Evolutionary conservation across 2,329 filamentous ascomycete genomes (phyloP).

Genomic region (Talaromyces atroroseus): DNA sequence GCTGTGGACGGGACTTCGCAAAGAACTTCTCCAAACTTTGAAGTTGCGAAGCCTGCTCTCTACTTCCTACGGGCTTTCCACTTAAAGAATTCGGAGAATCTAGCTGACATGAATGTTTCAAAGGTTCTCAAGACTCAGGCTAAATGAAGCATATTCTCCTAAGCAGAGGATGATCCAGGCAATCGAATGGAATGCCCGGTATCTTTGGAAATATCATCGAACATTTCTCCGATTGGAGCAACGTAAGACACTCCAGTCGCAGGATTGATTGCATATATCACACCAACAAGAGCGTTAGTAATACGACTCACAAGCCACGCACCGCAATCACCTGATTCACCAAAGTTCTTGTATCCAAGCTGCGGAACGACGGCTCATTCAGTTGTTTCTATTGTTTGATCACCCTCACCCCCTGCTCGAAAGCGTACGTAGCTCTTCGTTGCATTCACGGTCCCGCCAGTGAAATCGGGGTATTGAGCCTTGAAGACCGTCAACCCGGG

Average conservation of each 20-base stretch:
- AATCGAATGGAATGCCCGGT: not conserved
- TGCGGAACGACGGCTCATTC: slow-evolving; percentile 2
- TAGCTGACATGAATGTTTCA: too few relatives aligned
- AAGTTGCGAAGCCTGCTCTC: too few relatives aligned
- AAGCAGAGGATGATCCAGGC: not conserved
- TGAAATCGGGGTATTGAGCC: not conserved
- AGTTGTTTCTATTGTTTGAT: not conserved
- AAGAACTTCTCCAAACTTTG: too few relatives aligned
- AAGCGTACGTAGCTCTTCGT: slow-evolving; percentile 9
- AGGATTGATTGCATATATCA: not conserved
- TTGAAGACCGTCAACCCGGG: slow-evolving; percentile 1
- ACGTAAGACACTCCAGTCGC: slow-evolving; percentile 2
- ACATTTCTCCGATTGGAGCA: not conserved
- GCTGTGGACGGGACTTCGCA: too few relatives aligned
- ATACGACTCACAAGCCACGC: slow-evolving; percentile 3
- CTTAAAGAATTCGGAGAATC: too few relatives aligned
- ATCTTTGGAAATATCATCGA: slow-evolving; percentile 1
- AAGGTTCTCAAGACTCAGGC: too few relatives aligned
- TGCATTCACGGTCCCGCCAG: not conserved
- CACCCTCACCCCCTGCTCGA: not conserved
- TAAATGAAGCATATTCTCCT: too few relatives aligned
- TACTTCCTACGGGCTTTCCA: too few relatives aligned
- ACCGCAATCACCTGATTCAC: slow-evolving; percentile 1
- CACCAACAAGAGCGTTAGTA: not conserved
- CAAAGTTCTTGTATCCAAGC: not conserved